Percentiles rank a stretch among this genome's conserved stretches.
These are phyloP conservation scores for Chytridium lagenaria DNA, from an alignment of 371 early-diverging fungal species.

Conservation along the genomic window DNA sequence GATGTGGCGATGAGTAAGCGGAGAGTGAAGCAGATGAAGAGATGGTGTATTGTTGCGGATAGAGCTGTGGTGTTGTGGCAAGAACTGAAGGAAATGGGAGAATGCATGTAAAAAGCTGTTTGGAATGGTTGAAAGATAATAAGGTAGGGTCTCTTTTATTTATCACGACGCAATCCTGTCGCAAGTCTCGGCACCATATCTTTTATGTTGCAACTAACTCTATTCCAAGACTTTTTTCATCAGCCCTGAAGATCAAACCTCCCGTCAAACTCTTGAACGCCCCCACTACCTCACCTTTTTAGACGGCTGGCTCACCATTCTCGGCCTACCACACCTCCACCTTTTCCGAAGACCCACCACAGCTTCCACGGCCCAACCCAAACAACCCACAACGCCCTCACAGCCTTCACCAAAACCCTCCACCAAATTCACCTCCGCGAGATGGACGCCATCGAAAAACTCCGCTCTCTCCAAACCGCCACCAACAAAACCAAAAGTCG, in stretches of 20 bases:
- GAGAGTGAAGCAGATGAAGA: slow-evolving; percentile 25
- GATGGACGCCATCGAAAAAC: slow-evolving; percentile 4
- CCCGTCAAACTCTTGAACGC: not conserved
- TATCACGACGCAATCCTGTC: too few species aligned
- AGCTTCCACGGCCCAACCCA: not conserved
- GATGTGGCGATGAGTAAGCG: slow-evolving; percentile 15
- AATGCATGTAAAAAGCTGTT: slow-evolving; percentile 8
- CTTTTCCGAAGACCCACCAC: too few species aligned
- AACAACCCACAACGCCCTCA: slow-evolving; percentile 4
- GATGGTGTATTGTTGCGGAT: slow-evolving; percentile 28
- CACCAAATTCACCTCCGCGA: not conserved
- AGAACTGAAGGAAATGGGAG: slow-evolving; percentile 25
- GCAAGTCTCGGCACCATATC: too few species aligned
- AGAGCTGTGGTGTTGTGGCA: slow-evolving; percentile 22
- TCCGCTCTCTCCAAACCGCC: not conserved
- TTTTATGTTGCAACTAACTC: too few species aligned
- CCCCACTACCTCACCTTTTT: slow-evolving; percentile 9
- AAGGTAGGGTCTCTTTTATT: slow-evolving; percentile 9
- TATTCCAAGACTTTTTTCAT: slow-evolving; percentile 13
- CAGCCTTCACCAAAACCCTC: not conserved
- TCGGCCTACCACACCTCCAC: not conserved
- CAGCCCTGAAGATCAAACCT: slow-evolving; percentile 11
- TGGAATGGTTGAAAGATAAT: slow-evolving; percentile 25
- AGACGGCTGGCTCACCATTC: slow-evolving; percentile 3
- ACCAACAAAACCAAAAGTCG: not conserved